phyloP scores from a whole-genome alignment of 148 eudicot species.

The Fallopia convolvulus region DNA sequence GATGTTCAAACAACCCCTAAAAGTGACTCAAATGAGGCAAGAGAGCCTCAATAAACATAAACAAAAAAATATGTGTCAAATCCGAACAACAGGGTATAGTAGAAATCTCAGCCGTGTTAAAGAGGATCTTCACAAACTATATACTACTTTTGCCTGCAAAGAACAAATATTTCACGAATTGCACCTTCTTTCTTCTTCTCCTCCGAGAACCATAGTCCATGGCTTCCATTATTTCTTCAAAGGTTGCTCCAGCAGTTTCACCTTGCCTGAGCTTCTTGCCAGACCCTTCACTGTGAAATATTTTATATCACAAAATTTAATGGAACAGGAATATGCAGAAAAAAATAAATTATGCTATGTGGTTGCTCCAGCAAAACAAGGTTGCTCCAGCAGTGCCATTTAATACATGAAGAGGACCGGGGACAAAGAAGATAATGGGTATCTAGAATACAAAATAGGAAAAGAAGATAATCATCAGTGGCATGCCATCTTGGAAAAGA shows the following conservation, averaged over 20 bases:
- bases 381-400: no score
- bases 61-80: not conserved
- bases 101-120: not conserved
- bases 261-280: constrained; percentile 47
- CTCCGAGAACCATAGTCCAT: constrained; percentile 45
- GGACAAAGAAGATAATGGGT: not conserved
- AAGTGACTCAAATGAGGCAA: not conserved
- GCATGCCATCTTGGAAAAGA: not conserved
- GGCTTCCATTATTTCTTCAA: constrained; percentile 60
- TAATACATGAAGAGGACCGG: not conserved
- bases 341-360: not conserved
- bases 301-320: not conserved
- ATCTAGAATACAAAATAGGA: not conserved
- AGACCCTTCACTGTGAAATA: constrained; percentile 37
- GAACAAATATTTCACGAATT: not conserved
- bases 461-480: not conserved
- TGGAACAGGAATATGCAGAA: not conserved
- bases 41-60: not conserved
- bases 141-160: constrained; percentile 3
- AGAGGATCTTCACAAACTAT: not conserved
- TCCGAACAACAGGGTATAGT: not conserved
- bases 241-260: constrained; percentile 36
- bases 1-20: not conserved
- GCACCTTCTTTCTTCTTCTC: constrained; percentile 62
- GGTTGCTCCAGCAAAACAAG: no score